Conservation (phyloP, 108 stramenopile species). For the Skeletonema grethae region DNA sequence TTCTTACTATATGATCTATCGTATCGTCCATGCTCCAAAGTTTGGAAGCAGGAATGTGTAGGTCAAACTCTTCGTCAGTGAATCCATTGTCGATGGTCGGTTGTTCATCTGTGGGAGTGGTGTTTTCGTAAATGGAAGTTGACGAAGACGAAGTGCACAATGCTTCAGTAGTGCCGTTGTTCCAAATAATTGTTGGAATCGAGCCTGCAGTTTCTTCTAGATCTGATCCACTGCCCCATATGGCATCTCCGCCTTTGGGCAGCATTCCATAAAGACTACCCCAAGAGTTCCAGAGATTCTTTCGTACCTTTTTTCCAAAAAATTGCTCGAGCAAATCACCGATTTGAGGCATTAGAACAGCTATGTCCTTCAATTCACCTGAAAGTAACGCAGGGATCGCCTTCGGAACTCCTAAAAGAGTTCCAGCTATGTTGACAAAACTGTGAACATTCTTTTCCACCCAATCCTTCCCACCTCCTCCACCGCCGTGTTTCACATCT, state of each 20-base stretch:
- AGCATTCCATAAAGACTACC: slow-evolving; percentile 80
- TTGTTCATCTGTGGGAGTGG: not conserved
- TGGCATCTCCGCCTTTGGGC: slow-evolving; percentile 82
- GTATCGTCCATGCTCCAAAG: slow-evolving; percentile 32
- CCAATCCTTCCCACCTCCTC: slow-evolving; percentile 82
- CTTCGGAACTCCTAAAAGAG: slow-evolving; percentile 86
- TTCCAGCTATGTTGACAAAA: slow-evolving; percentile 89
- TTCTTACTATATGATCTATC: slow-evolving; percentile 57
- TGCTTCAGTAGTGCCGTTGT: slow-evolving; percentile 27
- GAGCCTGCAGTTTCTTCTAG: slow-evolving; percentile 11
- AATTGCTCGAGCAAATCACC: slow-evolving; percentile 73
- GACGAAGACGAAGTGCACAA: slow-evolving; percentile 20
- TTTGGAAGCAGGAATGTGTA: slow-evolving; percentile 24
- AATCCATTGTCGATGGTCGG: not conserved
- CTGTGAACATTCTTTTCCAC: slow-evolving; percentile 76
- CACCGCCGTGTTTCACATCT: slow-evolving; percentile 54
- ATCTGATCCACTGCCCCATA: slow-evolving; percentile 80
- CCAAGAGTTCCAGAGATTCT: slow-evolving; percentile 76
- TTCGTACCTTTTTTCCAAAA: slow-evolving; percentile 62
- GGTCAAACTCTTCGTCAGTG: not conserved
- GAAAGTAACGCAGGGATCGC: slow-evolving; percentile 74
- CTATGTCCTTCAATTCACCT: slow-evolving; percentile 90
- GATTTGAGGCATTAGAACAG: slow-evolving; percentile 58
- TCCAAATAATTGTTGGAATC: slow-evolving; percentile 33
- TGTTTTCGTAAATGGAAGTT: not conserved